phyloP scores from a whole-genome alignment of 805 yeast genomes.

The Ogataea neopini region DNA sequence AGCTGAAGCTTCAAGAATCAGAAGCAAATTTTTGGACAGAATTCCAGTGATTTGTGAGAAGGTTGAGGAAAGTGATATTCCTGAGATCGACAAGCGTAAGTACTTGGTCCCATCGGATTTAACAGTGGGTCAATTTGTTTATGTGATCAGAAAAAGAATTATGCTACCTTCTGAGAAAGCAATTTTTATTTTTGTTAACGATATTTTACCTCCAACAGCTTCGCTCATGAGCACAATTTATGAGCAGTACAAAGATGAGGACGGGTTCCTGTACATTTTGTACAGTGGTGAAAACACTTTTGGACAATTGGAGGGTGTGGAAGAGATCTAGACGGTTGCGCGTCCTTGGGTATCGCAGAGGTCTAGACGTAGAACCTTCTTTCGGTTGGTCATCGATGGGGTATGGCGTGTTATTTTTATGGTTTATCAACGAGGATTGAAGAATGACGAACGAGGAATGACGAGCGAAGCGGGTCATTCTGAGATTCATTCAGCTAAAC shows the following conservation, averaged over 20 bases:
- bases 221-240: constrained; percentile 93
- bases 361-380: no score
- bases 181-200: constrained; percentile 94
- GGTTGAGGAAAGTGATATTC: constrained; percentile 94
- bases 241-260: constrained; percentile 96
- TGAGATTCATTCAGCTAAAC: no score
- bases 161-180: constrained; percentile 97
- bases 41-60: constrained; percentile 97
- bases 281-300: constrained; percentile 98
- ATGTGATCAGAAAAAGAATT: constrained; percentile 94
- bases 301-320: constrained; percentile 50
- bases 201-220: constrained; percentile 96
- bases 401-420: no score
- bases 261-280: constrained; percentile 93
- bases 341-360: no score
- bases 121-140: constrained; percentile 97
- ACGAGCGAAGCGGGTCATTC: no score
- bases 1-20: constrained; percentile 90
- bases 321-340: constrained; percentile 26
- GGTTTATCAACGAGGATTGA: no score
- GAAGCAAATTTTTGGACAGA: constrained; percentile 84
- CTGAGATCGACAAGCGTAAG: constrained; percentile 95
- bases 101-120: constrained; percentile 94
- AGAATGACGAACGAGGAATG: no score
- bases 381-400: no score